Evolutionary conservation across 768 basidiomycete genomes (phyloP).

Genomic region (Podaxis sp.): DNA sequence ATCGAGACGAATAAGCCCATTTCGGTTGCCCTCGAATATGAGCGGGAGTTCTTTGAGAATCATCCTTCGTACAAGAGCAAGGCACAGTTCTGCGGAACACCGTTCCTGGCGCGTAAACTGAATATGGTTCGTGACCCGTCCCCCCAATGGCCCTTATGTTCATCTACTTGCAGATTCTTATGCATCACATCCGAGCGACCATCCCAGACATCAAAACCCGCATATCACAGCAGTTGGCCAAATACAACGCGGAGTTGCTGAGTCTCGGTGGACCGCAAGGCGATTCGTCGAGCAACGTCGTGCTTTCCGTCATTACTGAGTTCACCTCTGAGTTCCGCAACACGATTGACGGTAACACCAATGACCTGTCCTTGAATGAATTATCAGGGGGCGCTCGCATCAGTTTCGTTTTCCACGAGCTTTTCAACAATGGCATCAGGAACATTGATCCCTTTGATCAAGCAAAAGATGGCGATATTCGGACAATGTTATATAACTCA

Average conservation of each 20-base stretch:
- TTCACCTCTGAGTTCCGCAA: conserved; percentile 97
- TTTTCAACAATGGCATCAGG: conserved; percentile 96
- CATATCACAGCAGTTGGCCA: conserved; percentile 87
- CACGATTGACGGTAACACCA: conserved; percentile 95
- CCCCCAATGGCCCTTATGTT: conserved; percentile 4
- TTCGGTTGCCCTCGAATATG: conserved; percentile 79
- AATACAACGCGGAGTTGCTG: conserved; percentile 81
- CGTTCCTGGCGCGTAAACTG: conserved; percentile 92
- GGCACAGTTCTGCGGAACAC: conserved; percentile 95
- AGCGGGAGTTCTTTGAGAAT: conserved; percentile 92
- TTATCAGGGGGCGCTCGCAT: conserved; percentile 98
- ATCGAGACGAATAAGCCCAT: conserved; percentile 91
- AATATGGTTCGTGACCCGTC: conserved; percentile 68
- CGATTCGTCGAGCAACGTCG: conserved; percentile 88
- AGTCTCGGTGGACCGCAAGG: conserved; percentile 86
- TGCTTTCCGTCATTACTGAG: conserved; percentile 97
- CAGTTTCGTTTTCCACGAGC: conserved; percentile 97
- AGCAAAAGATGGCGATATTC: conserved; percentile 97
- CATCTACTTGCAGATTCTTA: conserved; percentile 70
- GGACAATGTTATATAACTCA: conserved; percentile 95
- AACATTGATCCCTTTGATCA: conserved; percentile 98
- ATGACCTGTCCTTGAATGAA: conserved; percentile 93
- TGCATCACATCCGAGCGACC: conserved; percentile 97
- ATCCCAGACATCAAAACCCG: conserved; percentile 98
- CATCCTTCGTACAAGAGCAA: conserved; percentile 93